Conservation (phyloP, 1,284 basidiomycete genomes). For the Sporisorium scitamineum region DNA sequence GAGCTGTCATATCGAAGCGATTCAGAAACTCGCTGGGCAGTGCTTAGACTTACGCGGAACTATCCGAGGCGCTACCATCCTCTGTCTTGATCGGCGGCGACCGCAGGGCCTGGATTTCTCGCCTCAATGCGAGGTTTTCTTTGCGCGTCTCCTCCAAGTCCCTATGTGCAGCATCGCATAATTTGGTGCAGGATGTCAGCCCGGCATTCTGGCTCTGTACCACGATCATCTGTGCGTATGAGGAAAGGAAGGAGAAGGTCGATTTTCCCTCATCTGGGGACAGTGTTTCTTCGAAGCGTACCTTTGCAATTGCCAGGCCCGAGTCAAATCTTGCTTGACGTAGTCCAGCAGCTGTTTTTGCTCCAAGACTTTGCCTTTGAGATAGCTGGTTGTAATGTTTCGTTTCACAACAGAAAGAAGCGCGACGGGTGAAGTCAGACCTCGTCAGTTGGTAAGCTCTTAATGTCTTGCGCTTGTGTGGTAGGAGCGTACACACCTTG, state of each 20-base stretch:
- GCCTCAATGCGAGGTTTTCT: slow-evolving; percentile 26
- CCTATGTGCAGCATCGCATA: not conserved
- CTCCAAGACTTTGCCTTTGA: slow-evolving; percentile 26
- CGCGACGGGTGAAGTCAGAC: not conserved
- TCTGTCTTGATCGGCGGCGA: not conserved
- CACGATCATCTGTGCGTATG: not conserved
- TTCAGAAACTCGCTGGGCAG: not conserved
- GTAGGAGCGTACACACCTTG: slow-evolving; percentile 16
- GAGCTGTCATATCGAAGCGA: not conserved
- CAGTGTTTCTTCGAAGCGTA: not conserved
- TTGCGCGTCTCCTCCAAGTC: slow-evolving; percentile 15
- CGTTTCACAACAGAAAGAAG: not conserved
- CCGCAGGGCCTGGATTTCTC: slow-evolving; percentile 12
- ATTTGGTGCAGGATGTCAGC: not conserved
- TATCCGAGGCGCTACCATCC: not conserved
- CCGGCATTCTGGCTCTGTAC: not conserved
- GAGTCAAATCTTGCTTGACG: slow-evolving; percentile 25
- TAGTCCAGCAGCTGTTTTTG: slow-evolving; percentile 38
- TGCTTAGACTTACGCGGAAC: not conserved
- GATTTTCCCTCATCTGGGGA: no score
- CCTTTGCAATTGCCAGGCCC: slow-evolving; percentile 15
- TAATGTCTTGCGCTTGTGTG: not conserved
- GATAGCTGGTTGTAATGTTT: slow-evolving; percentile 12
- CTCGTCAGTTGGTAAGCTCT: not conserved
- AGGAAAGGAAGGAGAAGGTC: no score